phyloP scores from a whole-genome alignment of 2,329 filamentous ascomycete genomes.

The Aplosporella prunicola region DNA sequence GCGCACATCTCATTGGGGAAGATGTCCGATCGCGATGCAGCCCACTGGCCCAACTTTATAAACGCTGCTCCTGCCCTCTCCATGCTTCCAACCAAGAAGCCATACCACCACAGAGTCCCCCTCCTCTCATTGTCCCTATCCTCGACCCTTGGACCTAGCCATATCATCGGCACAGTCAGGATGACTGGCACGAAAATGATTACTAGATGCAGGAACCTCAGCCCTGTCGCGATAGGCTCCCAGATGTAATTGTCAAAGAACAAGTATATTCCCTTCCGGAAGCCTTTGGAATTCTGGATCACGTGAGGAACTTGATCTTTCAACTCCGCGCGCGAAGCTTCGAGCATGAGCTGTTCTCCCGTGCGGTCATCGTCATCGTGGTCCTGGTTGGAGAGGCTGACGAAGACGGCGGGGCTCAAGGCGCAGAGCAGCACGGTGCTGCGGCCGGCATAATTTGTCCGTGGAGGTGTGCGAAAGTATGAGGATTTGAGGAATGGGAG shows the following conservation, averaged over 20 bases:
- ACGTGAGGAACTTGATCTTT: conserved; percentile 56
- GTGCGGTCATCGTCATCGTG: conserved; percentile 51
- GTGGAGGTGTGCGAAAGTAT: conserved; percentile 10
- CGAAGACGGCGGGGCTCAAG: conserved; percentile 49
- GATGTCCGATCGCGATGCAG: conserved; percentile 89
- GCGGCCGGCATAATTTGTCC: neutral
- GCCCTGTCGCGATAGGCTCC: conserved; percentile 77
- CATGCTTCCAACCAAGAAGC: conserved; percentile 78
- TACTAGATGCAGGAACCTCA: conserved; percentile 80
- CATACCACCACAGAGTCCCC: conserved; percentile 92
- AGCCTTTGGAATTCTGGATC: conserved; percentile 48
- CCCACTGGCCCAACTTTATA: conserved; percentile 99
- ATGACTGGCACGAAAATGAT: conserved; percentile 89
- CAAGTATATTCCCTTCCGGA: conserved; percentile 52
- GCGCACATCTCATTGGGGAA: conserved; percentile 88
- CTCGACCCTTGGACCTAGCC: conserved; percentile 58
- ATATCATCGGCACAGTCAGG: conserved; percentile 66
- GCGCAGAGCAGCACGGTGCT: conserved; percentile 2
- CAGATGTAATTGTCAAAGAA: conserved; percentile 62
- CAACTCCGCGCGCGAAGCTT: conserved; percentile 70
- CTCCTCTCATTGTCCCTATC: conserved; percentile 63
- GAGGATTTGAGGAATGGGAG: conserved; percentile 1
- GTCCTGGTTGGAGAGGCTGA: conserved; percentile 27
- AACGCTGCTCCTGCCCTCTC: conserved; percentile 90
- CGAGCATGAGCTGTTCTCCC: conserved; percentile 76